Evolutionary conservation across 331 rosid species (phyloP), one percentile per base, ranked within the genome.

Genomic region (Malus hybrid): DNA sequence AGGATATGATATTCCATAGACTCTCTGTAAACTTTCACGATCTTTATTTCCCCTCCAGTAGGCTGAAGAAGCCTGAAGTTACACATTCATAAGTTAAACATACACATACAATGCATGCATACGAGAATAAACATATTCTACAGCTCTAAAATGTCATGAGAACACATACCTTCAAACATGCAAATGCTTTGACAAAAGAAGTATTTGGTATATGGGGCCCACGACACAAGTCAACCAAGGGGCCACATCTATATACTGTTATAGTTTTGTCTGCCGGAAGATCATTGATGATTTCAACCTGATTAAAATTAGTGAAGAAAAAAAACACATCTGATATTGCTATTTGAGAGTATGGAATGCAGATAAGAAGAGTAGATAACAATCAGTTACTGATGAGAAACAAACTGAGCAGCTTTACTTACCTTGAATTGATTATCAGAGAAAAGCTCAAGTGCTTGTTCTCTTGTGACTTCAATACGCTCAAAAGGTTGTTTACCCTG

Each of bases 121-220:
- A 20, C 55, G 22, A 52, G 31, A 50, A 3, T 36, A 56, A 27
- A 55, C 44, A 71, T 67, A 70, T n/a, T 76, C 19, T 10, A 33
- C 64, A 73, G 52, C 62, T 72, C 63, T 20, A 65, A 81, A 57
- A 76, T 68, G 65, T 36, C 33, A 57, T 3, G 65, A 54, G 48
- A 71, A 74, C 65, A 59, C 36, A 73, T 68, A 92, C 99, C 93
- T 95, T 95, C 69, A 92, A 83, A 83, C 97, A 95, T 2, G 93
- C 93, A 73, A 95, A 79, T 54, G 99, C 97, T 76, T 90, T 95
- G 80, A 95, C 99, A 86, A 95, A 92, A 50, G 99, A 92, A 65
- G 99, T 95, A 80, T 86, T 95, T 67, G 99, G 99, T 83, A 95
- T 95, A 81, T 95, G 99, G 5, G 97, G 99, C 39, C 99, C 99